Base-by-base conservation (phyloP, 2,329 filamentous ascomycete species). In the Botryotinia narcissicola region DNA sequence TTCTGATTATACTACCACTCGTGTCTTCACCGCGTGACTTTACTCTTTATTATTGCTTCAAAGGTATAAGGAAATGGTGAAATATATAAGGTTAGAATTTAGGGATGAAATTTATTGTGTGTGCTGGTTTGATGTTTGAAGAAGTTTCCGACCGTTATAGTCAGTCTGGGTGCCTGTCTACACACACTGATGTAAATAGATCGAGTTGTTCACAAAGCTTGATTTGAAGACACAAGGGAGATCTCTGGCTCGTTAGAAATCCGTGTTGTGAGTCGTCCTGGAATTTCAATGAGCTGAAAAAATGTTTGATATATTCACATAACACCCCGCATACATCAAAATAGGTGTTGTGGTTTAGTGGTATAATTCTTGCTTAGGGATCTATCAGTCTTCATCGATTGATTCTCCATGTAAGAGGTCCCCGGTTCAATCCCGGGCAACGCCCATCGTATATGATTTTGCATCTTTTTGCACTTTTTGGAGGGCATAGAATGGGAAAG, bases 291-390 rank as follows among this genome's bases (percentile, higher is more conserved):
- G 9, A 20, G 46, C 3, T 25, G 1, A 1, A 48, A 1, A 0
- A 1, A 48, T 1, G 0, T 8, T 25, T 25, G 0, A 48, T 48
- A 40, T 61, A 40, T 14, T 61, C 1, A 25, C 1, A 40, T 16
- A 2, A 25, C 0, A 0, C 6, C 5, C 0, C 2, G 5, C 3
- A 4, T 3, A 25, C 22, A 61, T 8, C 0, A 40, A 18, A n/a
- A 40, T 12, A 10, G 69, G 69, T 71, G 69, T 51, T 51, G 57
- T 71, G 69, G 69, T 71, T 71, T 71, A 71, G 69, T 63, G 69
- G 69, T 71, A 71, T 71, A 71, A 71, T 71, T 62, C 69, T 71
- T 71, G 69, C 69, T 71, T 71, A 71, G 59, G 69, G 69, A 62
- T n/a, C 1, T 44, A 60, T 61, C 51, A 48, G 14, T 37, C 16